These are phyloP conservation scores for Yarrowia osloensis DNA, from an alignment of 805 yeast species.

Conservation along the genomic window DNA sequence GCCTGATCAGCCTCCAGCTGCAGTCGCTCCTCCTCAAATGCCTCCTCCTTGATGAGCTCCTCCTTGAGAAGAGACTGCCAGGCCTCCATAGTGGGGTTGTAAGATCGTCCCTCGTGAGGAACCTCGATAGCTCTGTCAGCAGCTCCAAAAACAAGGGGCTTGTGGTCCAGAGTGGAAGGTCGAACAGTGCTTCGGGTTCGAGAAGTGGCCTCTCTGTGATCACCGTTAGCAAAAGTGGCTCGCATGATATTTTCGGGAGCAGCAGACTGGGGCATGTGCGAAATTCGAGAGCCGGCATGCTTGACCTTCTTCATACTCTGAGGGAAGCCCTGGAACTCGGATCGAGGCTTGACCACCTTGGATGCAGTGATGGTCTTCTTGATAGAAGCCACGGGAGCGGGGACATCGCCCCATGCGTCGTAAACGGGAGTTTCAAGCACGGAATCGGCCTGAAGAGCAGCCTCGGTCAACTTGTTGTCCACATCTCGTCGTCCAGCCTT, in stretches of 20 bases:
- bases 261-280: constrained; percentile 4
- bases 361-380: not conserved
- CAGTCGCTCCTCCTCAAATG: constrained; percentile 63
- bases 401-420: constrained; percentile 69
- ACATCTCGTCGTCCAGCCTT: constrained; percentile 73
- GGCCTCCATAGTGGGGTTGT: constrained; percentile 80
- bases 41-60: constrained; percentile 67
- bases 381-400: not conserved
- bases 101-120: constrained; percentile 88
- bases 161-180: constrained; percentile 53
- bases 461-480: constrained; percentile 50
- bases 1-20: constrained; percentile 63
- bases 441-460: constrained; percentile 66
- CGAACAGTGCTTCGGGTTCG: constrained; percentile 33
- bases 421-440: constrained; percentile 51
- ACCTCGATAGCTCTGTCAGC: constrained; percentile 43
- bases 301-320: not conserved
- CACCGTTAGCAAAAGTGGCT: constrained; percentile 1
- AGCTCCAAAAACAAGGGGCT: constrained; percentile 59
- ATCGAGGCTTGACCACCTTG: constrained; percentile 8
- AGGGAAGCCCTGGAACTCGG: constrained; percentile 26
- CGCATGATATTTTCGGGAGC: not conserved
- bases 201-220: constrained; percentile 6
- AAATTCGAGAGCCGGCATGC: constrained; percentile 2
- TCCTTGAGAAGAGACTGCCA: constrained; percentile 74